Conservation (phyloP, 1,284 basidiomycete genomes). For the Cryptococcus sp. region DNA sequence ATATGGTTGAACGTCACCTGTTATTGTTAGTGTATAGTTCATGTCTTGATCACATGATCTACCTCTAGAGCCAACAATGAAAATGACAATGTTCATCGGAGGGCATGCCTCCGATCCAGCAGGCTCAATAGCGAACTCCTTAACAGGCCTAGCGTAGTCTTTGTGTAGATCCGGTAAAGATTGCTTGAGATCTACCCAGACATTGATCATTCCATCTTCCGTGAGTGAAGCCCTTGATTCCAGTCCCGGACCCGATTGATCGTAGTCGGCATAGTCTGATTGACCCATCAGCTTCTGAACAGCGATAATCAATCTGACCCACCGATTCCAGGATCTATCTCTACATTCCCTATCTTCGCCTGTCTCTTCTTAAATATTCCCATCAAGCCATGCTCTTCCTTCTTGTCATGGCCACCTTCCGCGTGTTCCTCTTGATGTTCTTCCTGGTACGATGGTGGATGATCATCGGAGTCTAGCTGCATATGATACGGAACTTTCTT, state of each 20-base stretch:
- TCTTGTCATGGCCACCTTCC: background rate
- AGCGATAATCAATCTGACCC: slow-evolving; percentile 1
- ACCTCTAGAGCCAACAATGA: slow-evolving; percentile 63
- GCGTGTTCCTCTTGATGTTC: too few relatives aligned
- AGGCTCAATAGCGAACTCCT: slow-evolving; percentile 55
- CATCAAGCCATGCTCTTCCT: background rate
- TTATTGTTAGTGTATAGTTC: background rate
- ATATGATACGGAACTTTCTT: background rate
- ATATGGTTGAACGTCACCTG: slow-evolving; percentile 68
- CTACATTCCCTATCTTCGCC: slow-evolving; percentile 18
- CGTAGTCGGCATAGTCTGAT: slow-evolving; percentile 34
- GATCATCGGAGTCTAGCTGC: background rate
- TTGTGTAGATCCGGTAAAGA: slow-evolving; percentile 54
- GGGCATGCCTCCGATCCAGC: slow-evolving; percentile 29
- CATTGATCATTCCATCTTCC: slow-evolving; percentile 38
- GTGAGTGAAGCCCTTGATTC: slow-evolving; percentile 35
- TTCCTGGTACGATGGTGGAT: too few relatives aligned
- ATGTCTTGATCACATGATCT: background rate
- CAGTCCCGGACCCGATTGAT: slow-evolving; percentile 33
- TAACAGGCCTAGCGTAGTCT: slow-evolving; percentile 51
- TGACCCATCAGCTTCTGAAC: background rate
- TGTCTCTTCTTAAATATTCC: background rate
- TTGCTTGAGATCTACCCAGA: slow-evolving; percentile 50
- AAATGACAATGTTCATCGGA: slow-evolving; percentile 60
- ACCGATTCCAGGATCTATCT: slow-evolving; percentile 30